phyloP scores from a whole-genome alignment of 345 rosid genomes.

The Rhodamnia rubescens region DNA sequence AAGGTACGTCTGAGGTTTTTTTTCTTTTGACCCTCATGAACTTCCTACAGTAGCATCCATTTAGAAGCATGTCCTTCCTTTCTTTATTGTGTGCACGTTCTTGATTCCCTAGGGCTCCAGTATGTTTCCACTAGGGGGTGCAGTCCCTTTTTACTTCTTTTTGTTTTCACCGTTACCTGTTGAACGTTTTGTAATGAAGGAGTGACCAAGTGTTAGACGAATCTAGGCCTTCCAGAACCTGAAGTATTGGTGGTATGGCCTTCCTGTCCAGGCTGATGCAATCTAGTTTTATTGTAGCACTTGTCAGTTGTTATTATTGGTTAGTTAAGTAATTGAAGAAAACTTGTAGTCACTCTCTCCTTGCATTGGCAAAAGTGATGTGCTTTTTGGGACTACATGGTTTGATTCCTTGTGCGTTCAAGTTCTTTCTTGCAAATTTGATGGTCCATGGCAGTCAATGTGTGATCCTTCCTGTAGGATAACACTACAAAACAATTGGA shows the following conservation, averaged over 20 bases:
- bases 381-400: not conserved
- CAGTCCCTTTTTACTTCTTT: not conserved
- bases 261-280: not conserved
- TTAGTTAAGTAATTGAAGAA: not conserved
- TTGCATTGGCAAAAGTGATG: not conserved
- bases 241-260: not conserved
- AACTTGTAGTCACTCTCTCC: not conserved
- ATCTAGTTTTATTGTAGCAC: not conserved
- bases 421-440: not conserved
- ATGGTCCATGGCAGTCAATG: not conserved
- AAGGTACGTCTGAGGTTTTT: constrained; percentile 29
- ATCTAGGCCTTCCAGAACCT: not conserved
- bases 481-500: not conserved
- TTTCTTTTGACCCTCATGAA: not conserved
- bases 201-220: not conserved
- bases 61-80: not conserved
- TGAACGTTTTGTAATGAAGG: not conserved
- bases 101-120: not conserved
- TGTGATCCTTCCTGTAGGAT: not conserved
- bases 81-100: not conserved
- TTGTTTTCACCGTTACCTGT: not conserved
- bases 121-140: not conserved
- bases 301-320: not conserved
- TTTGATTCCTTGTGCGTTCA: not conserved
- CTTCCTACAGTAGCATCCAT: not conserved